These are phyloP conservation scores for Dichotomocladium elegans DNA, from an alignment of 371 early-diverging fungal genomes.

Conservation along the genomic window DNA sequence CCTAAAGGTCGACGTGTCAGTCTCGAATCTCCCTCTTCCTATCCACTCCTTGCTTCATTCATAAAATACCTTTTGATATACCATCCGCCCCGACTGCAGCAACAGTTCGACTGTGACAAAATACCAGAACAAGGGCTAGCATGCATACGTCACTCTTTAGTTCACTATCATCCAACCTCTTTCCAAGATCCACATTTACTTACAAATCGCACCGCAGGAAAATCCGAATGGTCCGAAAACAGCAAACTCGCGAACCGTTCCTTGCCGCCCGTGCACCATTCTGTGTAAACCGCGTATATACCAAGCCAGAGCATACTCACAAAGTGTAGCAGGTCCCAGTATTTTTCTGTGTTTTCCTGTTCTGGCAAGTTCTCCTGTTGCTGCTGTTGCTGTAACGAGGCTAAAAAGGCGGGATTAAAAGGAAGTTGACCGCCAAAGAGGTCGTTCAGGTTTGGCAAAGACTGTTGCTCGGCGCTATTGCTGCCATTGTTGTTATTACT, in stretches of 20 bases:
- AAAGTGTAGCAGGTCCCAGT: conserved; percentile 56
- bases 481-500: neutral
- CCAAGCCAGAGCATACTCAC: conserved; percentile 42
- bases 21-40: neutral
- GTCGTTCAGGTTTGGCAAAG: conserved; percentile 14
- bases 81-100: conserved; percentile 50
- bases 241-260: conserved; percentile 39
- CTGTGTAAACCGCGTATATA: conserved; percentile 43
- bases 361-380: conserved; percentile 1
- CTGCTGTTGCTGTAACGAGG: conserved; percentile 26
- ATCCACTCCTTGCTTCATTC: neutral
- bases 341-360: conserved; percentile 30
- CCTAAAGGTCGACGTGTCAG: conserved; percentile 7
- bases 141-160: neutral
- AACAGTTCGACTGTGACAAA: conserved; percentile 53
- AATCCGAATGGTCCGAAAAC: conserved; percentile 1
- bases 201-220: conserved; percentile 29
- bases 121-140: conserved; percentile 62
- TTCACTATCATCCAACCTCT: neutral
- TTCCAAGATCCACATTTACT: conserved; percentile 2
- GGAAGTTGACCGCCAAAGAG: conserved; percentile 20
- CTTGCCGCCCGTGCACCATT: conserved; percentile 33
- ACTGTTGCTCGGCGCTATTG: conserved; percentile 1
- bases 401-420: conserved; percentile 21
- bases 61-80: conserved; percentile 42